Percentiles rank a stretch among this genome's conserved stretches.
These are phyloP conservation scores for Talaromyces sp. DNA, from an alignment of 2,329 filamentous ascomycete genomes.

Conservation along the genomic window DNA sequence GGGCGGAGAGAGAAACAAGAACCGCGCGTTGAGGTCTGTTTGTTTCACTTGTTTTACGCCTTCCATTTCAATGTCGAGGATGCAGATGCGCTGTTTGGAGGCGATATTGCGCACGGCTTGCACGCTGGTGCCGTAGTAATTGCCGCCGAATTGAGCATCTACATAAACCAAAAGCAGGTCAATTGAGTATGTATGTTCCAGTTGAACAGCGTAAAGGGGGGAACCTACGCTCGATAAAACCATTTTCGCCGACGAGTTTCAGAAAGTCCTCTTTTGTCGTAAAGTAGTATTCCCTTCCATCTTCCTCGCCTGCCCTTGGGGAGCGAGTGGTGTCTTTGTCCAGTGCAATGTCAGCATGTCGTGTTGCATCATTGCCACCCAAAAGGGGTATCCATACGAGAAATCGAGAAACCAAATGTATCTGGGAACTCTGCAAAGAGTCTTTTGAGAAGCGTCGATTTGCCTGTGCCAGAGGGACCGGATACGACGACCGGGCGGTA, in stretches of 20 bases:
- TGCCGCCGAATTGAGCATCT: constrained; percentile 75
- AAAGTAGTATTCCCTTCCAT: constrained; percentile 81
- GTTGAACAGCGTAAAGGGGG: too few relatives aligned
- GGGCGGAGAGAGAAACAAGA: constrained; percentile 81
- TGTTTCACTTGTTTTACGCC: constrained; percentile 91
- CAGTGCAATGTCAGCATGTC: constrained; percentile 16
- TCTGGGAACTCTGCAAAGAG: constrained; percentile 42
- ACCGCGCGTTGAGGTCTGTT: constrained; percentile 70
- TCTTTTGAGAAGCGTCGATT: constrained; percentile 42
- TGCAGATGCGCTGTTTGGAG: constrained; percentile 68
- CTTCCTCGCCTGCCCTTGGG: constrained; percentile 69
- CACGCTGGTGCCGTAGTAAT: constrained; percentile 82
- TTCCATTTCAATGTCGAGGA: constrained; percentile 97
- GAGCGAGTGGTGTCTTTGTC: constrained; percentile 69
- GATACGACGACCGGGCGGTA: constrained; percentile 40
- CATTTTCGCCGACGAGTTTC: constrained; percentile 61
- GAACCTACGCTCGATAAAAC: constrained; percentile 69
- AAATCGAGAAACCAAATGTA: constrained; percentile 43
- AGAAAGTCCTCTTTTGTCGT: constrained; percentile 65
- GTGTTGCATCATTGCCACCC: background rate
- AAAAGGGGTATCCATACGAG: constrained; percentile 27
- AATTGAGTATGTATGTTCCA: background rate
- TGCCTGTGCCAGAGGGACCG: constrained; percentile 42
- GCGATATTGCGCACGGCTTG: constrained; percentile 73
- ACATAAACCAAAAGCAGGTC: background rate